Evolutionary conservation across 208 protist genomes (phyloP), one percentile per base, ranked within the genome.

Genomic region (Trypanosomatidae sp.): DNA sequence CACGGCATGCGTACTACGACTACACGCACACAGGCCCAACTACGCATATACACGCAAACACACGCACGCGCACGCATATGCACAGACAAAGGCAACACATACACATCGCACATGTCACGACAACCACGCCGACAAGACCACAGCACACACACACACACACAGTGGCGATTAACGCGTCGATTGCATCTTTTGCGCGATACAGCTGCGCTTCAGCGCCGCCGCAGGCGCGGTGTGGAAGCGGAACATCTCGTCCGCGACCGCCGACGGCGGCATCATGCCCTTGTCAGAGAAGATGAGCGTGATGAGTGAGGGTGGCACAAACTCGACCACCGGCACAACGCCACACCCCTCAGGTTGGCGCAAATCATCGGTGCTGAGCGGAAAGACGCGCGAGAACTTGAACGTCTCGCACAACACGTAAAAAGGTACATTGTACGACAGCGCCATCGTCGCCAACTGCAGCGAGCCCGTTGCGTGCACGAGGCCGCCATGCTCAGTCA

Each of bases 401-500:
- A 98, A 99, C 23, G 83, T 97, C 47, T 99, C 97, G 24, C 95
- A 96, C 23, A 98, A 90, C 3, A 98, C 96, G 61, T 99, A 99
- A 59, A 98, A 95, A 11, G 96, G 95, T 47, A 98, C 98, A 40
- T 97, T 97, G 22, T 83, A 76, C 3, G 80, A 88, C 16, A 89
- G 66, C 0, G 97, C 97, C 24, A 99, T 71, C 6, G 98, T 93
- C 18, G 96, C 88, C 1, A 99, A 81, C 60, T 98, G 96, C 44
- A 96, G 77, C 2, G 95, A 97, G n/a, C 97, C 97, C n/a, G 97
- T 94, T 32, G 89, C 95, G 56, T 98, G 98, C 22, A 99, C 92
- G 23, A 99, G 88, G n/a, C 97, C 98, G 15, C 98, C 98, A 45
- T 95, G 98, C 66, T 99, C 97, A 11, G 97, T 97, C 2, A 99